Base-by-base conservation (phyloP, 2,329 filamentous ascomycete species). In the Arthrocladium fulminans region DNA sequence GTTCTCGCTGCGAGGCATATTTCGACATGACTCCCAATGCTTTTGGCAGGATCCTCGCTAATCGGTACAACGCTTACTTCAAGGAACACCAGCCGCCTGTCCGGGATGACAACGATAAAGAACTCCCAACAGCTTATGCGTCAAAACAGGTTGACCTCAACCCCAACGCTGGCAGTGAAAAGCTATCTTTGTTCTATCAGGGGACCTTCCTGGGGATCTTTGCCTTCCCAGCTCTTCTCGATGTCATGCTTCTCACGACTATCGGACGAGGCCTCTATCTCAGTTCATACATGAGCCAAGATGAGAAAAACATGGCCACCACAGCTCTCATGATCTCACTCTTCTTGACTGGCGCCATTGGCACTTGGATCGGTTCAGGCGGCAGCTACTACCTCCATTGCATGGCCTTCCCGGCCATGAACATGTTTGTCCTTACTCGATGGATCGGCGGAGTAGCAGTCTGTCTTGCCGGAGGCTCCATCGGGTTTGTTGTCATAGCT, bases 321-420 rank as follows among this genome's bases (percentile, higher is more conserved):
- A 70, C 73, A 44, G 79, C 76, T 1, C 61, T 82, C 34, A 73
- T 82, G 67, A 73, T 77, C 10, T 74, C 77, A 2, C 65, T 81
- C 6, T 62, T 82, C 10, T 65, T 81, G 20, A 79, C 76, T 6
- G 77, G 78, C 34, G 79, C 74, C 4, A 74, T 81, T 40, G 78
- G 77, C 20, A 79, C 77, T 5, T 81, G 77, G 77, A 79, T 81
- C 34, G 76, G 76, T 5, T 78, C 76, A 48, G 76, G 76, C 23
- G 79, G 79, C 1, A 77, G 75, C 25, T 83, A 80, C 60, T 83
- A 82, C 54, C 69, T 81, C 4, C 68, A 73, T 34, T 74, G 71
- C 0, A 75, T 75, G 72, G 73, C 74, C 1, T 77, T 76, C 52
- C 71, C 73, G 1, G 73, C 73, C 1, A 72, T 73, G 40, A 76